Percentiles rank a stretch among this genome's conserved stretches.
Conservation (phyloP, 2,329 filamentous ascomycete species). For the Colletotrichum eleusines region DNA sequence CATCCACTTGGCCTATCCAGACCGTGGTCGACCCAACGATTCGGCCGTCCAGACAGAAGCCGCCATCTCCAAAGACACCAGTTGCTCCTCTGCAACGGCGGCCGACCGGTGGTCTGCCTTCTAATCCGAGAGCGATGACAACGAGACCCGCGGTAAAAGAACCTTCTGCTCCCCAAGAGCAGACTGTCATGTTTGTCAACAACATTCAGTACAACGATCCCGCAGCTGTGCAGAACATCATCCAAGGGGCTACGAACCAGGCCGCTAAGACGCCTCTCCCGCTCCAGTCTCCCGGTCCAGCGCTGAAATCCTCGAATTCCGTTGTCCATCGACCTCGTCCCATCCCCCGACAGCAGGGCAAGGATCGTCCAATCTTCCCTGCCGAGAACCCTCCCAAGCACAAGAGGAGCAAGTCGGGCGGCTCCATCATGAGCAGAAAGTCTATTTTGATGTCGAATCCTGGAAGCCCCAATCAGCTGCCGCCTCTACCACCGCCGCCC, state of each 20-base stretch:
- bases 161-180: constrained; percentile 49
- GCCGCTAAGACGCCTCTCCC: constrained; percentile 43
- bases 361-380: constrained; percentile 62
- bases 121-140: constrained; percentile 58
- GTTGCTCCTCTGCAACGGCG: constrained; percentile 53
- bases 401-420: constrained; percentile 63
- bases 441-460: constrained; percentile 59
- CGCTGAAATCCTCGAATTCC: constrained; percentile 50
- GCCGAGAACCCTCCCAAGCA: constrained; percentile 58
- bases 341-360: constrained; percentile 62
- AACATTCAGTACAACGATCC: constrained; percentile 68
- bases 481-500: constrained; percentile 63
- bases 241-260: constrained; percentile 57
- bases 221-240: constrained; percentile 60
- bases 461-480: constrained; percentile 63
- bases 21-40: constrained; percentile 49
- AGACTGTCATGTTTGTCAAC: constrained; percentile 68
- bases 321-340: constrained; percentile 68
- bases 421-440: constrained; percentile 59
- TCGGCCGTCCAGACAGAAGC: constrained; percentile 49
- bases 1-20: constrained; percentile 47
- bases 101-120: constrained; percentile 59
- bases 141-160: constrained; percentile 49
- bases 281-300: constrained; percentile 11
- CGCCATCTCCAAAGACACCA: constrained; percentile 48